Evolutionary conservation across 2,329 filamentous ascomycete genomes (phyloP).

Genomic region (Blastomyces emzantsi): DNA sequence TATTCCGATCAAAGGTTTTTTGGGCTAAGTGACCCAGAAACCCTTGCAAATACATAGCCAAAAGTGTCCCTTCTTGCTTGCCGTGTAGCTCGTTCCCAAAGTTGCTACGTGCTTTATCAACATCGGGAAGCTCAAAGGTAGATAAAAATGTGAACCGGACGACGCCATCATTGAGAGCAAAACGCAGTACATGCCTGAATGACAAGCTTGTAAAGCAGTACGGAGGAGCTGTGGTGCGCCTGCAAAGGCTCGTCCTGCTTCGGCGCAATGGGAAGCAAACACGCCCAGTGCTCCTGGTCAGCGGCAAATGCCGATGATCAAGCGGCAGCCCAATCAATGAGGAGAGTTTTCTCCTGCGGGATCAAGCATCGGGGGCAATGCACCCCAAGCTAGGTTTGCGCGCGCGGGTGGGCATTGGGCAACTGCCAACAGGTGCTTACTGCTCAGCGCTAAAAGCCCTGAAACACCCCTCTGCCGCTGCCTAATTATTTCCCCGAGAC

Average conservation of each 20-base stretch:
- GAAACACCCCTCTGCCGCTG: no score
- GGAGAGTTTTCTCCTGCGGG: neutral
- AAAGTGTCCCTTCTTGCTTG: neutral
- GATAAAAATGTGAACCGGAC: neutral
- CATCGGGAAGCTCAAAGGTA: neutral
- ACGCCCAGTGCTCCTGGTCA: neutral
- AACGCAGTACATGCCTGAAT: neutral
- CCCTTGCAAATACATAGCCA: neutral
- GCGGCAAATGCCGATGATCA: neutral
- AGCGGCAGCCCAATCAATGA: neutral
- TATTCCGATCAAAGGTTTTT: neutral
- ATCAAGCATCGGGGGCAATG: no score
- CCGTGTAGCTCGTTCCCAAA: neutral
- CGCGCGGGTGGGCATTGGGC: no score
- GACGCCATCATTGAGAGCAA: neutral
- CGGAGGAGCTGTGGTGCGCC: neutral
- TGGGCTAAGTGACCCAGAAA: neutral
- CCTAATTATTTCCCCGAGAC: no score
- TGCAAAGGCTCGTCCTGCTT: neutral
- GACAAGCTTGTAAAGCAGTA: neutral
- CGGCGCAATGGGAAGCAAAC: neutral
- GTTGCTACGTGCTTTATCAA: neutral
- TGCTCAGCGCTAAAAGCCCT: no score
- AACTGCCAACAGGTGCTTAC: no score
- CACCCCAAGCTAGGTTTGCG: no score